A percentile compares a stretch with the other conserved stretches of the same genome.
phyloP scores from a whole-genome alignment of 2,329 filamentous ascomycete species.

The Penicillium brasilianum region DNA sequence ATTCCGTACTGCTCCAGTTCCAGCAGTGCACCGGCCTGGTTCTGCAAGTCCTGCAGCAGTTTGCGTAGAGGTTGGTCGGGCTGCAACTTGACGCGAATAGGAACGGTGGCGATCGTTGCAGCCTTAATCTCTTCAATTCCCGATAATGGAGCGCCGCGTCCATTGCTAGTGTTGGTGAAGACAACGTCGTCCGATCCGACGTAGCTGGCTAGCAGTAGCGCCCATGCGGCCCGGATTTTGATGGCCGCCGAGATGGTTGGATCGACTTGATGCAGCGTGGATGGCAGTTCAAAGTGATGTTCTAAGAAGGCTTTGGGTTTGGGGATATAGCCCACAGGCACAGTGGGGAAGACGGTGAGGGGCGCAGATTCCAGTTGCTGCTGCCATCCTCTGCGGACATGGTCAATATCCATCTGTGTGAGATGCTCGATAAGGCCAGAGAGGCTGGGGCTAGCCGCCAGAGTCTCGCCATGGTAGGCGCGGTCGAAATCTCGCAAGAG shows the following conservation, averaged over 20 bases:
- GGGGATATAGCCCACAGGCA: conserved; percentile 1
- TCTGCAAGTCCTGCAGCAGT: not conserved
- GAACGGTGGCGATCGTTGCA: not conserved
- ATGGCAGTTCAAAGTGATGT: not conserved
- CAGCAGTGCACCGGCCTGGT: not conserved
- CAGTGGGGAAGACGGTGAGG: not conserved
- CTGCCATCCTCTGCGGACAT: not conserved
- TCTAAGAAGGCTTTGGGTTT: not conserved
- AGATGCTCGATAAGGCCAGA: not conserved
- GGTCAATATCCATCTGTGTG: not conserved
- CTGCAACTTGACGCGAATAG: not conserved
- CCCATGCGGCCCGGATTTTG: not conserved
- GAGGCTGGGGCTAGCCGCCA: not conserved
- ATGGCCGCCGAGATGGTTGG: not conserved
- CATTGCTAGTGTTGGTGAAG: not conserved
- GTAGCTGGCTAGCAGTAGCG: not conserved
- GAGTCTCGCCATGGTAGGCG: not conserved
- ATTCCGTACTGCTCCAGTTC: not conserved
- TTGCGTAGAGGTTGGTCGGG: not conserved
- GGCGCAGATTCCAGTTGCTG: not conserved
- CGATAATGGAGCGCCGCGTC: not conserved
- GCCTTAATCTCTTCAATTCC: not conserved
- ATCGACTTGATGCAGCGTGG: not conserved
- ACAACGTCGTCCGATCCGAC: not conserved
- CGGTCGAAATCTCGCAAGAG: not conserved